These are phyloP conservation scores for Monosporozyma solicola DNA, from an alignment of 805 yeast genomes.

Conservation along the genomic window DNA sequence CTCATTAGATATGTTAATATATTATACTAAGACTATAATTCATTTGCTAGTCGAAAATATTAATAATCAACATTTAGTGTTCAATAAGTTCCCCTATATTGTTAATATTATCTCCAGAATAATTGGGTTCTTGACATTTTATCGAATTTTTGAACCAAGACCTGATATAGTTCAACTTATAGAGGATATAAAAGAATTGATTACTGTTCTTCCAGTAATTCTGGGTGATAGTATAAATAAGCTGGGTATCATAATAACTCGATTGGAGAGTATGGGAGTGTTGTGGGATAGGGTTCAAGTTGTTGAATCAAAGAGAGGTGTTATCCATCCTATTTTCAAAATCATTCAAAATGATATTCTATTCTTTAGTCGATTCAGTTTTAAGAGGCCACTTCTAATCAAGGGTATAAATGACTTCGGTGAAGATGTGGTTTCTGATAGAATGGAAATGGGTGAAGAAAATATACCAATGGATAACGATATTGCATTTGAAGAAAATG, in stretches of 20 bases:
- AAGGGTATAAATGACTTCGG: slow-evolving; percentile 4
- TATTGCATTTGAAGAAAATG: slow-evolving; percentile 2
- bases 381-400: slow-evolving; percentile 7
- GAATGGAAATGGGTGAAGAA: not conserved
- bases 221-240: slow-evolving; percentile 11
- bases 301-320: slow-evolving; percentile 10
- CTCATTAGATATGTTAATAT: slow-evolving; percentile 12
- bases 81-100: slow-evolving; percentile 22
- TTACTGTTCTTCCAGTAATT: slow-evolving; percentile 10
- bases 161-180: slow-evolving; percentile 13
- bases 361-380: slow-evolving; percentile 4
- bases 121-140: slow-evolving; percentile 20
- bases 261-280: slow-evolving; percentile 13
- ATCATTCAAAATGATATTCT: slow-evolving; percentile 23
- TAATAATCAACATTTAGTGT: slow-evolving; percentile 7
- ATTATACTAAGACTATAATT: slow-evolving; percentile 15
- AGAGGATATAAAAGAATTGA: slow-evolving; percentile 16
- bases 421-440: not conserved
- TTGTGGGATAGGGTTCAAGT: slow-evolving; percentile 20
- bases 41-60: slow-evolving; percentile 15
- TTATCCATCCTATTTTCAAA: slow-evolving; percentile 22
- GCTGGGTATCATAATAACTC: slow-evolving; percentile 8
- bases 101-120: slow-evolving; percentile 14
- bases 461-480: slow-evolving; percentile 4
- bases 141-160: slow-evolving; percentile 15